phyloP scores from a whole-genome alignment of 768 basidiomycete genomes.

The Russula earlei region DNA sequence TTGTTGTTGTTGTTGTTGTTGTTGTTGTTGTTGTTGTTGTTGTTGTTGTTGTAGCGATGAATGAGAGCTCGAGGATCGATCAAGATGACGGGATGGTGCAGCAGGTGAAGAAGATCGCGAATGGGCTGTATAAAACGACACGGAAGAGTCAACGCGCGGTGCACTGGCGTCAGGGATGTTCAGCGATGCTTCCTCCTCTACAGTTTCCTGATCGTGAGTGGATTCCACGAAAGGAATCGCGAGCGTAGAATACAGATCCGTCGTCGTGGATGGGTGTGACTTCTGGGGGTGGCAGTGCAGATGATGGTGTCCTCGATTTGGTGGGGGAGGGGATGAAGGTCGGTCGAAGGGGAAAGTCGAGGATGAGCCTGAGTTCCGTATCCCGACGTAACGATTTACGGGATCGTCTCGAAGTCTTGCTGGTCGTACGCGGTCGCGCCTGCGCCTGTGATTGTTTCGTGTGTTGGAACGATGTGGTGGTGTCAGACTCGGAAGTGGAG shows the following conservation, averaged over 20 bases:
- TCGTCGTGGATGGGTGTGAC: no score
- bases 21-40: no score
- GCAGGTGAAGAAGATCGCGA: no score
- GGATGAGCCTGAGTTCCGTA: slow-evolving; percentile 15
- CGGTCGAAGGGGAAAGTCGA: slow-evolving; percentile 18
- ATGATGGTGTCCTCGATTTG: no score
- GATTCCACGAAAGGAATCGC: slow-evolving; percentile 25
- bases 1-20: no score
- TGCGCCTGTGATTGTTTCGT: neutral
- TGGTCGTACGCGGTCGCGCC: slow-evolving; percentile 8
- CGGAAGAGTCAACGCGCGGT: slow-evolving; percentile 12
- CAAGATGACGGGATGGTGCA: no score
- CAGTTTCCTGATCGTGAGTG: slow-evolving; percentile 2
- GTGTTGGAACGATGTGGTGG: no score
- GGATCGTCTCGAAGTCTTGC: no score
- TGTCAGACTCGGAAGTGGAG: neutral
- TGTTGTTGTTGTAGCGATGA: no score
- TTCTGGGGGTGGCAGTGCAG: no score
- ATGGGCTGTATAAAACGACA: no score
- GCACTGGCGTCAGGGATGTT: neutral
- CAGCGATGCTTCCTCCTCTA: neutral
- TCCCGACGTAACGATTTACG: slow-evolving; percentile 7
- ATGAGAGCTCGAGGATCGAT: no score
- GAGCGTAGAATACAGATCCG: slow-evolving; percentile 23
- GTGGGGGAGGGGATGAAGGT: slow-evolving; percentile 19